Base-by-base conservation (phyloP, 257 asterid genomes). In the Solanum pimpinellifolium region DNA sequence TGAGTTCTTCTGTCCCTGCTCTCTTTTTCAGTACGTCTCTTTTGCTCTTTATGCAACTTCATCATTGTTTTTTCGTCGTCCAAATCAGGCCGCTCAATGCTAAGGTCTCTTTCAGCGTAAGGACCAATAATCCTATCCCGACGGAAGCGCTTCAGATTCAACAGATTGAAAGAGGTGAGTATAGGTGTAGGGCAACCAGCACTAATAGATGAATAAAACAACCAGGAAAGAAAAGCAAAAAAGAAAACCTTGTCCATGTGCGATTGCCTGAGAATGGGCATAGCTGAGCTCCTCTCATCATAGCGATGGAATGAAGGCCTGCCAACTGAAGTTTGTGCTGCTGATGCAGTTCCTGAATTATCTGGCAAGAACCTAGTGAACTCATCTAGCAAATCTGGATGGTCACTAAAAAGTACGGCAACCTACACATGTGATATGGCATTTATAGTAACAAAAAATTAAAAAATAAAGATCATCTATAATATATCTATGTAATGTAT, bases 301-400 rank as follows among this genome's bases (percentile, higher is more conserved):
- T 90, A 91, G 9, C 96, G 97, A 75, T 86, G 92, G 87, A 90
- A 87, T 85, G 96, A 49, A 88, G 92, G 95, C 39, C 92, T 93
- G 70, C 91, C 95, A 86, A 94, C 87, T 72, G 98, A 90, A 88
- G 94, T 60, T 90, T 92, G 94, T 84, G 95, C 90, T 47, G 92
- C 92, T 84, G 98, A 90, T 86, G 95, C 93, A 76, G 95, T 39
- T 31, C 92, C 93, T 87, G 99, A 95, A 88, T 91, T 88, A 91
- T 97, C 95, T 13, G 99, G 99, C 86, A 97, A 88, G 92, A 97
- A 97, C 90, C 98, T 93, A 52, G 98, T 96, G 92, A 97, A 97
- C 93, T 97, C 99, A 18, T 92, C 99, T 31, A 96, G 98, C 89
- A 97, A 98, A 92, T 97, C 99, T 25, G 94, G 94, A 86, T 97